phyloP scores from a whole-genome alignment of 2,329 filamentous ascomycete species.

The Diatrype stigma region DNA sequence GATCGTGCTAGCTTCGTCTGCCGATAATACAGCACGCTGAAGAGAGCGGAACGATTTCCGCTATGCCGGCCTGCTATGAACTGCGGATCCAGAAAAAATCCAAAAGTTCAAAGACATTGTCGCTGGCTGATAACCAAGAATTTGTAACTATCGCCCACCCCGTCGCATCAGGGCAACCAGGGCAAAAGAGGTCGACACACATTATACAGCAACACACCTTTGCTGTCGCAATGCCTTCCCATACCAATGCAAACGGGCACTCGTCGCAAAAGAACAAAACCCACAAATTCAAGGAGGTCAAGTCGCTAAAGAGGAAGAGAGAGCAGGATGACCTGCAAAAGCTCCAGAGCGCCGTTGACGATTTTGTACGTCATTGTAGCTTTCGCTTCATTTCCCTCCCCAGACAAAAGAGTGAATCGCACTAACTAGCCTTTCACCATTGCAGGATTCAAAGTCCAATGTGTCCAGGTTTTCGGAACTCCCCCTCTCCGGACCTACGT shows the following conservation, averaged over 20 bases:
- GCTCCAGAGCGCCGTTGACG: slow-evolving; percentile 35
- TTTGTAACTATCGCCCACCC: neutral
- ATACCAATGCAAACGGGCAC: slow-evolving; percentile 13
- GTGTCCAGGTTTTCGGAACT: slow-evolving; percentile 74
- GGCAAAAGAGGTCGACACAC: too few species aligned
- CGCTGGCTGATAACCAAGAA: neutral
- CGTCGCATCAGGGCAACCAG: neutral
- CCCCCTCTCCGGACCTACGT: slow-evolving; percentile 78
- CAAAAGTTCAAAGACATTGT: neutral
- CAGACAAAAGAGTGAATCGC: neutral
- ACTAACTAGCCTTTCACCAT: slow-evolving; percentile 3
- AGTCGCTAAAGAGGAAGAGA: slow-evolving; percentile 38
- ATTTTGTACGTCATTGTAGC: slow-evolving; percentile 32
- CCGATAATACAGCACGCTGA: too few species aligned
- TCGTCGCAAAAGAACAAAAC: slow-evolving; percentile 13
- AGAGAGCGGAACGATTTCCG: neutral
- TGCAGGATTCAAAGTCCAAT: slow-evolving; percentile 55
- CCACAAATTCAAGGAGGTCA: slow-evolving; percentile 22
- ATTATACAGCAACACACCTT: too few species aligned
- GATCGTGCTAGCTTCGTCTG: too few species aligned
- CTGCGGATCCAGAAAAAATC: neutral
- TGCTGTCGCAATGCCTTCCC: slow-evolving; percentile 19
- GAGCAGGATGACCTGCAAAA: slow-evolving; percentile 36
- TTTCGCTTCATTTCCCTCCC: neutral
- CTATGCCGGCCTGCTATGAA: neutral